Base-by-base conservation (phyloP, 805 yeast species). In the Hanseniaspora jakobsenii region DNA sequence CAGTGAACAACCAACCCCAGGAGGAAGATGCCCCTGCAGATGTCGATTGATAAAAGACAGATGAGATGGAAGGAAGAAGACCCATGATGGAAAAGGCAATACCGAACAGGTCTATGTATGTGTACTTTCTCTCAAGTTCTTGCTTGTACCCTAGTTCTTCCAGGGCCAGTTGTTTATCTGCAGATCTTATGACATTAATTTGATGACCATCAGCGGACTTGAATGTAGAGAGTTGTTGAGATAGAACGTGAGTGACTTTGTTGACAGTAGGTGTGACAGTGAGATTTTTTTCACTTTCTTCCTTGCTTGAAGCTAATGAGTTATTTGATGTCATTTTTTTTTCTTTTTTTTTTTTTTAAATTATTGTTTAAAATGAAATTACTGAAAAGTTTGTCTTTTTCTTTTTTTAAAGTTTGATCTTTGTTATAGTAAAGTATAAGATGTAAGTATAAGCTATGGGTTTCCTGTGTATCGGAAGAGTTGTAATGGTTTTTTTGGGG, bases 41-140 rank as follows among this genome's bases (percentile, higher is more conserved):
- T 17, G 76, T 59, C 6, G 76, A 76, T 29, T 63, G 60, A 18
- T 63, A 64, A 18, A 77, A 51, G 16, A 70, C 67, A 2, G 81
- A 71, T 0, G 82, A 72, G 44, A 77, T 72, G n/a, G 78, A 70
- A 7, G 62, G 62, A 27, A 78, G 61, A 32, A 78, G 60, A 13
- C 82, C 78, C 83, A 78, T 77, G 52, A 78, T 75, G 28, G 76
- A 69, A 57, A 75, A 78, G 1, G 85, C 81, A 46, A 79, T 74
- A 47, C 84, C 84, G 52, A 80, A 78, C 38, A 77, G 76, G 55
- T 78, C 80, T 32, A 74, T 48, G 2, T 78, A 73, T 6, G 78
- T 69, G 55, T 76, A 80, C 23, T 70, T 70, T 58, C 89, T 71
- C 39, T 66, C 67, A 47, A 80, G 63, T 54, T 80, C 87, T 53